Evolutionary conservation across 2,329 filamentous ascomycete species (phyloP), one percentile per base, ranked within the genome.

Genomic region (Pyrenophora seminiperda): DNA sequence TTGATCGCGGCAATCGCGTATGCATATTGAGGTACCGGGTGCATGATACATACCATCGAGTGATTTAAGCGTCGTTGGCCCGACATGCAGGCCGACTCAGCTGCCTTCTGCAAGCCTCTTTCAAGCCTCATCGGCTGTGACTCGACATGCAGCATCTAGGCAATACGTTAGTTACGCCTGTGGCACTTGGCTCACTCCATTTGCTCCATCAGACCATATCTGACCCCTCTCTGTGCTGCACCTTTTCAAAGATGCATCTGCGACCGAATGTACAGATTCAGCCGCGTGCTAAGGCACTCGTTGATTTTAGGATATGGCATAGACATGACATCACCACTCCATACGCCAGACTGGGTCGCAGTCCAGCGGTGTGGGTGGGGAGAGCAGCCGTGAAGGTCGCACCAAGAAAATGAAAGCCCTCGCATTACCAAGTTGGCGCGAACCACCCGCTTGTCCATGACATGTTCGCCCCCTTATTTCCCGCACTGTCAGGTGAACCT

Each of bases 381-480:
- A 50, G 40, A 40, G 20, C 34, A 29, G 19, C 22, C 22, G 39
- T 24, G 39, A 50, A 17, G 20, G 48, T 37, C 43, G 41, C 36
- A 34, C 34, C 34, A 45, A 50, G 18, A 18, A 33, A 27, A 27
- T 27, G 24, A 27, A 27, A 32, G 15, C 19, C 32, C 4, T 38
- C 37, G 20, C 38, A 27, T 27, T 34, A 24, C 32, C 40, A 24
- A 27, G 38, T 32, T 51, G 47, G 48, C 43, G 48, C 48, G 38
- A 51, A 51, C 48, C 37, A 47, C 48, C 48, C 37, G 41, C 48
- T 27, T 27, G 24, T 38, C 20, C 27, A 27, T 36, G 31, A 38
- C 38, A 41, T 36, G 29, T 27, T 41, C 29, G 36, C 42, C 47
- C 33, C 43, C 31, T 51, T 47, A 47, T 51, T 29, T 51, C 43